Evolutionary conservation across 2,329 filamentous ascomycete genomes (phyloP).

Genomic region (Pseudopyricularia javanii): DNA sequence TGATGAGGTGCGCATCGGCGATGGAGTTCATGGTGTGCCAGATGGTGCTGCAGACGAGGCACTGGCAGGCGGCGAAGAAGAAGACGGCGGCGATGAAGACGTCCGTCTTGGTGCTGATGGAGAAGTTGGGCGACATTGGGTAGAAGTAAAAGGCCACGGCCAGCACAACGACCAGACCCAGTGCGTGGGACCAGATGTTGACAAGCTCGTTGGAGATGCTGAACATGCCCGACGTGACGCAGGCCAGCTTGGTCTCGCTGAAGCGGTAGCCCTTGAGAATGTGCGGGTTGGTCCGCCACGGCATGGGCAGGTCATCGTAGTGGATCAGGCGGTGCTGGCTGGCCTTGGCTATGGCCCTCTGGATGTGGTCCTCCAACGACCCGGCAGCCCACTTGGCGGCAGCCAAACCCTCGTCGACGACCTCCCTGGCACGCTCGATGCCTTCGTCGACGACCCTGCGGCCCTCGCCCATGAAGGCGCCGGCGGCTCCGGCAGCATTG

Average conservation of each 20-base stretch:
- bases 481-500: slow-evolving; percentile 52
- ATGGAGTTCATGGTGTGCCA: slow-evolving; percentile 99
- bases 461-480: slow-evolving; percentile 63
- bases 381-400: slow-evolving; percentile 73
- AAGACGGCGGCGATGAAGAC: slow-evolving; percentile 86
- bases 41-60: slow-evolving; percentile 84
- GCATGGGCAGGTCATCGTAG: slow-evolving; percentile 81
- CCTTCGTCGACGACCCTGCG: slow-evolving; percentile 71
- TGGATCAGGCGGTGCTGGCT: slow-evolving; percentile 70
- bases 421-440: slow-evolving; percentile 59
- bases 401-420: slow-evolving; percentile 71
- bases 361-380: slow-evolving; percentile 72
- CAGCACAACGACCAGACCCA: slow-evolving; percentile 81
- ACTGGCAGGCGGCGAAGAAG: slow-evolving; percentile 92
- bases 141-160: slow-evolving; percentile 94
- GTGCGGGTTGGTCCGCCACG: slow-evolving; percentile 92
- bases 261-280: slow-evolving; percentile 90
- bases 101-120: slow-evolving; percentile 73
- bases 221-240: slow-evolving; percentile 65
- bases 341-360: slow-evolving; percentile 62
- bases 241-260: slow-evolving; percentile 80
- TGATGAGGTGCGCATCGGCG: slow-evolving; percentile 77
- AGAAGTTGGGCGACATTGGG: slow-evolving; percentile 76
- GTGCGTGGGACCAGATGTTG: slow-evolving; percentile 94
- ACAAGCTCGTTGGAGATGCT: slow-evolving; percentile 82